Conservation (phyloP, 169 alveolate genomes). For the Eimeria zaria region DNA sequence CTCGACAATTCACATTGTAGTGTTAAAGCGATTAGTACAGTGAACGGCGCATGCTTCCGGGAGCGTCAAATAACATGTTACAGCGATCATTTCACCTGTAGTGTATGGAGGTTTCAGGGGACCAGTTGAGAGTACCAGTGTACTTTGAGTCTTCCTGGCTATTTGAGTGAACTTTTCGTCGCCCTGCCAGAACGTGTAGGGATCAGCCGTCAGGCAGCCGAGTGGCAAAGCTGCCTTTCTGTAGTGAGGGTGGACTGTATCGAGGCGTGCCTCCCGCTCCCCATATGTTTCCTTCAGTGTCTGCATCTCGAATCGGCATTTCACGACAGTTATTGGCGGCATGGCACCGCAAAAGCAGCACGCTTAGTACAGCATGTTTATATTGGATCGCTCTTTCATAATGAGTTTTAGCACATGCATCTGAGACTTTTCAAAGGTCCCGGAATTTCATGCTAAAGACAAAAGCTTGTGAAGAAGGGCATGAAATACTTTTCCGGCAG, state of each 20-base stretch:
- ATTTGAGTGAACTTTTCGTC: not conserved
- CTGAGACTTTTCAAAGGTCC: not conserved
- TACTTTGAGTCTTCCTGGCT: not conserved
- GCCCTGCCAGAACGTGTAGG: not conserved
- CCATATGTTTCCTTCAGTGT: not conserved
- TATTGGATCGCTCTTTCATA: not conserved
- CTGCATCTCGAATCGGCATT: not conserved
- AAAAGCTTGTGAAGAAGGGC: too few relatives aligned
- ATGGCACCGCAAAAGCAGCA: not conserved
- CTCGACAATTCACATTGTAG: not conserved
- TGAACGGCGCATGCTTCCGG: not conserved
- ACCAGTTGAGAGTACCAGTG: not conserved
- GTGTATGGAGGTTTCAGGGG: not conserved
- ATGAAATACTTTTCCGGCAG: too few relatives aligned
- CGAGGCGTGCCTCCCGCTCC: not conserved
- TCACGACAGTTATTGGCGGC: not conserved
- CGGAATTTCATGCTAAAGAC: not conserved
- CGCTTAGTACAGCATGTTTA: not conserved
- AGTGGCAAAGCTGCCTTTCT: not conserved
- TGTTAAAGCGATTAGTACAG: not conserved
- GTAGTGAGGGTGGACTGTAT: too few relatives aligned
- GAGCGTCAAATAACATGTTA: not conserved
- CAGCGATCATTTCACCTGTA: not conserved
- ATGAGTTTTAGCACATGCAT: not conserved
- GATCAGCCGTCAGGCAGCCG: not conserved